A percentile compares a stretch with the other conserved stretches of the same genome.
These are phyloP conservation scores for Nakazawaea wickerhamii DNA, from an alignment of 805 yeast genomes.

Conservation along the genomic window DNA sequence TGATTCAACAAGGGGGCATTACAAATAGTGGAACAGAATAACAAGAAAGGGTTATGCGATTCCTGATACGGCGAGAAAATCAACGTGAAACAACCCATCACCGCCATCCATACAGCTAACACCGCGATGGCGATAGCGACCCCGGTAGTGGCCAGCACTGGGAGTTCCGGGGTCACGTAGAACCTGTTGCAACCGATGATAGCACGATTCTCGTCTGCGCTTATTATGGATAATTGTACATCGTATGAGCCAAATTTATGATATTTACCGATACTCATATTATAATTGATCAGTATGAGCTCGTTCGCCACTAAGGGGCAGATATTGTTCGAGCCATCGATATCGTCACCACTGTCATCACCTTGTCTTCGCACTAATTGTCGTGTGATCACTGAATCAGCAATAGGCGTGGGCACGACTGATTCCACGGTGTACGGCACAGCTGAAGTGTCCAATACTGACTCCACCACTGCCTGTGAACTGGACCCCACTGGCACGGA, in stretches of 20 bases:
- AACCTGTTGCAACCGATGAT: slow-evolving; percentile 43
- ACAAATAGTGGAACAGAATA: slow-evolving; percentile 53
- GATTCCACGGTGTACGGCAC: neutral
- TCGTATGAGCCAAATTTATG: slow-evolving; percentile 42
- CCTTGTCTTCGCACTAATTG: slow-evolving; percentile 2
- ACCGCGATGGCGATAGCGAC: slow-evolving; percentile 34
- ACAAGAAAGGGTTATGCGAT: slow-evolving; percentile 45
- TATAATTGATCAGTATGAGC: slow-evolving; percentile 21
- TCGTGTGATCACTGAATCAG: neutral
- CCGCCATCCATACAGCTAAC: slow-evolving; percentile 33
- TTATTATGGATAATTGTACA: slow-evolving; percentile 35
- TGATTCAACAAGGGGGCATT: slow-evolving; percentile 51
- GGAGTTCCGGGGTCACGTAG: slow-evolving; percentile 44
- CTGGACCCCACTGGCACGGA: too few species aligned
- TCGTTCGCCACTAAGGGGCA: slow-evolving; percentile 27
- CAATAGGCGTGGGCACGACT: neutral
- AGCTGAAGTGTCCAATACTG: too few species aligned
- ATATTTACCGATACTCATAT: slow-evolving; percentile 18
- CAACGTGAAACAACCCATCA: slow-evolving; percentile 29
- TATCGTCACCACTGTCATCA: neutral
- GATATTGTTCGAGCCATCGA: slow-evolving; percentile 11
- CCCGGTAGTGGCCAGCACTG: slow-evolving; percentile 31
- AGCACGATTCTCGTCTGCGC: slow-evolving; percentile 30
- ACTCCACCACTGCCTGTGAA: too few species aligned
- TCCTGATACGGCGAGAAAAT: slow-evolving; percentile 55